Evolutionary conservation across 129 eudicot species (phyloP).

Genomic region (Flaveria linearis): DNA sequence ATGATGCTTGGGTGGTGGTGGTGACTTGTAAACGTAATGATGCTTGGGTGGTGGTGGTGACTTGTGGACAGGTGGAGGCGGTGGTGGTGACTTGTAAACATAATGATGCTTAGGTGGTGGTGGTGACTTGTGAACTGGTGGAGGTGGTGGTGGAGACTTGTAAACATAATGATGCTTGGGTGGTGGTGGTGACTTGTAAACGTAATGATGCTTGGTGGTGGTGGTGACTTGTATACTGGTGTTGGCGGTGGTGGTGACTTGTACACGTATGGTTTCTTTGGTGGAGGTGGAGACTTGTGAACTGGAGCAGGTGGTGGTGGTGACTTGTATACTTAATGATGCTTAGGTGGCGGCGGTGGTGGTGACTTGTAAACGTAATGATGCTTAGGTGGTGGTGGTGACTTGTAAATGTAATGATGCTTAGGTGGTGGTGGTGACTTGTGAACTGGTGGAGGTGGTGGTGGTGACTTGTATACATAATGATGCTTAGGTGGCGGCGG

Average conservation of each 20-base stretch:
- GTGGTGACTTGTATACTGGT: too few relatives aligned
- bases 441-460: slow-evolving; percentile 39
- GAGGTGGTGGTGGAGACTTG: too few relatives aligned
- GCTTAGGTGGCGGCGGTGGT: slow-evolving; percentile 21
- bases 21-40: slow-evolving; percentile 20
- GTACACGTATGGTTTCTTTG: too few relatives aligned
- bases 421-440: slow-evolving; percentile 40
- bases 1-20: slow-evolving; percentile 14
- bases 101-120: slow-evolving; percentile 18
- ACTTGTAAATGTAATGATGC: slow-evolving; percentile 34
- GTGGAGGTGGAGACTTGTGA: too few relatives aligned
- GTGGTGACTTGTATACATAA: slow-evolving; percentile 34
- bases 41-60: too few relatives aligned
- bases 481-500: slow-evolving; percentile 20
- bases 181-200: slow-evolving; percentile 34
- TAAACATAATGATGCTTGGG: too few relatives aligned
- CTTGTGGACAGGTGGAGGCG: too few relatives aligned
- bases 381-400: too few relatives aligned
- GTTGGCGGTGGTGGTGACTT: too few relatives aligned
- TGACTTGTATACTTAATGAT: slow-evolving; percentile 25
- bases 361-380: too few relatives aligned
- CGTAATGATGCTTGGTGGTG: slow-evolving; percentile 36
- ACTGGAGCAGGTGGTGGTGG: slow-evolving; percentile 45
- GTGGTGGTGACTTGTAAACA: too few relatives aligned
- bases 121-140: slow-evolving; percentile 3